Evolutionary conservation across 2,329 filamentous ascomycete species (phyloP).

Genomic region (Simplicillium aogashimaense): DNA sequence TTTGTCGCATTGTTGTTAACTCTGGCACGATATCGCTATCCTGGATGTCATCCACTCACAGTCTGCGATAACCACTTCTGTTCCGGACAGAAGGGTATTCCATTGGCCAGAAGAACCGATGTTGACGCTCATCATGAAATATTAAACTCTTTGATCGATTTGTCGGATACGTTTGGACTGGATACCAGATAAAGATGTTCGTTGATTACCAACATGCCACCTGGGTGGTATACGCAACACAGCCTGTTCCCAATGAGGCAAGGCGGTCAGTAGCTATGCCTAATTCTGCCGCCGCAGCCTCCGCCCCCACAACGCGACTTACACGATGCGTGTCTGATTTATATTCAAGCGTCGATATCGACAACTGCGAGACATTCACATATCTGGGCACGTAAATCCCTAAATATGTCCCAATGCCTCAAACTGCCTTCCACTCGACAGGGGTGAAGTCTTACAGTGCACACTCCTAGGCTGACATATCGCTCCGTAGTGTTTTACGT

Average conservation of each 20-base stretch:
- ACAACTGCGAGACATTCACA: too few species aligned
- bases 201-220: too few species aligned
- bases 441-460: too few species aligned
- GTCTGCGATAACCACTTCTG: constrained; percentile 6
- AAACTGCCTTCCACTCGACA: too few species aligned
- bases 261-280: background rate
- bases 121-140: background rate
- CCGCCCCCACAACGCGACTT: background rate
- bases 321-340: too few species aligned
- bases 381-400: too few species aligned
- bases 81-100: background rate
- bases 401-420: too few species aligned
- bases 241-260: background rate
- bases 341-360: too few species aligned
- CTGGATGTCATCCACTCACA: constrained; percentile 2
- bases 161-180: background rate
- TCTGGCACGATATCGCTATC: background rate
- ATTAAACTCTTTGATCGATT: background rate
- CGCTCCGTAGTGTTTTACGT: too few species aligned
- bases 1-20: constrained; percentile 10
- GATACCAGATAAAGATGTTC: background rate
- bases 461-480: too few species aligned
- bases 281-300: background rate
- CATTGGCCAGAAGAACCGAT: background rate
- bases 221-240: background rate